Percentiles rank a stretch among this genome's conserved stretches.
Conservation (phyloP, 169 alveolate genomes). For the Miamiensis avidus region DNA sequence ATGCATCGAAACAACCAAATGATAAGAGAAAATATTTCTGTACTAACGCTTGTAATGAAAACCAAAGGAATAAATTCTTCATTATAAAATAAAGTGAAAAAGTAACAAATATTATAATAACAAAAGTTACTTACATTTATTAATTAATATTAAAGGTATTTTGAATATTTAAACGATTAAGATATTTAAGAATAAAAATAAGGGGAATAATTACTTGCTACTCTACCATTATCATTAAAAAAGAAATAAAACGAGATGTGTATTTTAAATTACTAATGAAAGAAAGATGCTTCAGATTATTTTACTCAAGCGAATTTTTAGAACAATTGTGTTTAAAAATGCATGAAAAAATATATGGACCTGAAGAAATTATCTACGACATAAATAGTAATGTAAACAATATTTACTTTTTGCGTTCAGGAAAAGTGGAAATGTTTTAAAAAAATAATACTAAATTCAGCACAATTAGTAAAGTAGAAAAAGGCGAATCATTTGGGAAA, state of each 20-base stretch:
- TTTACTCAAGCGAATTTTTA: constrained; percentile 29
- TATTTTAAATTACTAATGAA: constrained; percentile 37
- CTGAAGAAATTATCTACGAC: constrained; percentile 57
- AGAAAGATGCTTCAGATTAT: constrained; percentile 35
- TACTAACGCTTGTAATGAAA: constrained; percentile 40
- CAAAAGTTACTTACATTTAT: constrained; percentile 42
- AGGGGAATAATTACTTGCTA: too few species aligned
- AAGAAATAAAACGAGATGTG: constrained; percentile 49
- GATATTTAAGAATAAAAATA: constrained; percentile 48
- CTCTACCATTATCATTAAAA: too few species aligned
- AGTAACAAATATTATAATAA: constrained; percentile 53
- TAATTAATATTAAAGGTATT: constrained; percentile 50
- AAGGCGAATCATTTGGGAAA: too few species aligned
- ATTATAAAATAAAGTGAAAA: constrained; percentile 46
- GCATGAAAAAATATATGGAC: constrained; percentile 46
- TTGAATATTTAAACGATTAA: constrained; percentile 41
- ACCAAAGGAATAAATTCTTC: constrained; percentile 44
- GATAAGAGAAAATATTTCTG: constrained; percentile 37
- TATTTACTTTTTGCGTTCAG: too few species aligned
- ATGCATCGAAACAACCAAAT: constrained; percentile 28
- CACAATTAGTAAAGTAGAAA: too few species aligned
- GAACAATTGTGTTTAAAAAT: constrained; percentile 26
- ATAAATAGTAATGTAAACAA: too few species aligned
- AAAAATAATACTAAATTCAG: too few species aligned
- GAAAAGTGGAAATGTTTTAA: too few species aligned